A percentile compares a stretch with the other conserved stretches of the same genome.
Evolutionary conservation across 345 rosid species (phyloP).

Genomic region (Arabidopsis suecica): DNA sequence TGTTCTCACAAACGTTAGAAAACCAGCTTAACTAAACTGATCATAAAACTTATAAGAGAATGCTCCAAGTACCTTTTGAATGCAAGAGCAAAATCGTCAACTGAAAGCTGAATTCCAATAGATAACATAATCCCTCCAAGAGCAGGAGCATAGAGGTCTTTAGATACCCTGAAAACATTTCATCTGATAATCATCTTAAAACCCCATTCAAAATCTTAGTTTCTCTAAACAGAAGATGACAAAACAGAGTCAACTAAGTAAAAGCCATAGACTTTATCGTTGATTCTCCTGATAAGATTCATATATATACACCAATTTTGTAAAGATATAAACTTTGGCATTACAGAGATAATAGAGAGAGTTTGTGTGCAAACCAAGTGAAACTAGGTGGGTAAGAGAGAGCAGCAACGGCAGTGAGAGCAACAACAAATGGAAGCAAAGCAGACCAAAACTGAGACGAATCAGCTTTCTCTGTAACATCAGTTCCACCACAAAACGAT

Average conservation of each 20-base stretch:
- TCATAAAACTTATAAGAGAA: background rate
- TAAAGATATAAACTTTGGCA: background rate
- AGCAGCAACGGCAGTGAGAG: conserved; percentile 81
- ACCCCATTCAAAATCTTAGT: background rate
- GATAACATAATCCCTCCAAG: conserved; percentile 97
- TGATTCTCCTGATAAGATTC: background rate
- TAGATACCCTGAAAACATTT: conserved; percentile 73
- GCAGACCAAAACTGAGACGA: conserved; percentile 77
- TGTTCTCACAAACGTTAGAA: background rate
- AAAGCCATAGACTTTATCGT: conserved; percentile 11
- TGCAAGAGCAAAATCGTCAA: conserved; percentile 89
- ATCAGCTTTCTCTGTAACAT: conserved; percentile 51
- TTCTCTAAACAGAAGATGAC: background rate
- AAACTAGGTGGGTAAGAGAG: conserved; percentile 83
- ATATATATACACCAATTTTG: background rate
- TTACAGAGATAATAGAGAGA: background rate
- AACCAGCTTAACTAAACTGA: background rate
- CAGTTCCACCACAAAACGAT: conserved; percentile 60
- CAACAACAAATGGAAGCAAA: conserved; percentile 92
- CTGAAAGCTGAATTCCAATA: conserved; percentile 85
- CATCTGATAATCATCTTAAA: conserved; percentile 25
- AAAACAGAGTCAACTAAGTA: conserved; percentile 11
- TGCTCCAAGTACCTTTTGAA: conserved; percentile 61
- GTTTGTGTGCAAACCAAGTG: conserved; percentile 61
- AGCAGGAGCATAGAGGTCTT: conserved; percentile 94